Percentiles rank a stretch among this genome's conserved stretches.
Conservation (phyloP, 148 eudicot genomes). For the Rhododendron mucronatum region DNA sequence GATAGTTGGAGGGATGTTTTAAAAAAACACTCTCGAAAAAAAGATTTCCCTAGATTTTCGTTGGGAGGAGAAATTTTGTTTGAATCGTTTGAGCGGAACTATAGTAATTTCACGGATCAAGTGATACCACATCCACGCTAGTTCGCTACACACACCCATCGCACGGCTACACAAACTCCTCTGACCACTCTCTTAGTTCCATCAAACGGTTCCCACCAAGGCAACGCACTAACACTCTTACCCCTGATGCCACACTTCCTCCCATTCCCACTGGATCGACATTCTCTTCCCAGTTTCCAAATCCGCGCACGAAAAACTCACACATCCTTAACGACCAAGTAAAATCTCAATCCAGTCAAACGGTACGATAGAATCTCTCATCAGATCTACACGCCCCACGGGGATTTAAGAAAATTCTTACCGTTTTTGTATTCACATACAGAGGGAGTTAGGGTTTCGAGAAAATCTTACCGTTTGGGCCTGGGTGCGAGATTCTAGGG, state of each 20-base stretch:
- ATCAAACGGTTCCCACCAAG: neutral
- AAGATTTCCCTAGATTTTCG: no score
- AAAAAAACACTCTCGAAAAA: no score
- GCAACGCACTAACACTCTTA: neutral
- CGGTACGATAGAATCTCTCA: no score
- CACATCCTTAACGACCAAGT: neutral
- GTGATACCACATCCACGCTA: no score
- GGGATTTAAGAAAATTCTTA: no score
- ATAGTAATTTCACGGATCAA: no score
- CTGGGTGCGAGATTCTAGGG: slow-evolving; percentile 8
- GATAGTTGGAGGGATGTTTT: no score
- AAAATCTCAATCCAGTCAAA: neutral
- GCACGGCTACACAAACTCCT: no score
- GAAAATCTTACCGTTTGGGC: neutral
- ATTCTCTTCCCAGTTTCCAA: neutral
- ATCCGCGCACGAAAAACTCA: neutral
- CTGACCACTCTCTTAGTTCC: neutral
- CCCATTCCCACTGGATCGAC: neutral
- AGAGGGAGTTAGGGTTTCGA: neutral
- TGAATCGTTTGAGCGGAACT: no score
- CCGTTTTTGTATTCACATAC: neutral
- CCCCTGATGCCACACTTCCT: neutral
- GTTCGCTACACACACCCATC: no score
- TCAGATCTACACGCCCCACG: neutral
- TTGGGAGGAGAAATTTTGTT: no score